Evolutionary conservation across 306 rosid genomes (phyloP).

Genomic region (Quercus gilva): DNA sequence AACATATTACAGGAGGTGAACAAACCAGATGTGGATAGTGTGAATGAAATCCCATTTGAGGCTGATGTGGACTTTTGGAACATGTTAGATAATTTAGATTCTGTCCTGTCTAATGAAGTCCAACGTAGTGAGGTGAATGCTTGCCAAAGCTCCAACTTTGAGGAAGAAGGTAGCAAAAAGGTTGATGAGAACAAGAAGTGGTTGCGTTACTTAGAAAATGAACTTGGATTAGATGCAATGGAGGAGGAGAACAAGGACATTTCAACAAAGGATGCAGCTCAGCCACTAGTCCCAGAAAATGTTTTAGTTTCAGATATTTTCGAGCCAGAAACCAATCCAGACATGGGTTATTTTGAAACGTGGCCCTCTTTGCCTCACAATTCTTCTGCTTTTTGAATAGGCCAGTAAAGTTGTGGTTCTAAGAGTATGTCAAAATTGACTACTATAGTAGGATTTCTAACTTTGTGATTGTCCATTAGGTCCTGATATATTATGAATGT

Average conservation of each 20-base stretch:
- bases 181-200: constrained; percentile 45
- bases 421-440: constrained; percentile 9
- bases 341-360: constrained; percentile 27
- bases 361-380: constrained; percentile 38
- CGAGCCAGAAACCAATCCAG: constrained; percentile 23
- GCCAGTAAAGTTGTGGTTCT: constrained; percentile 2
- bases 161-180: constrained; percentile 14
- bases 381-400: constrained; percentile 22
- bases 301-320: constrained; percentile 20
- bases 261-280: constrained; percentile 23
- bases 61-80: constrained; percentile 68
- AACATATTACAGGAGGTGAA: constrained; percentile 29
- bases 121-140: constrained; percentile 22
- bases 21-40: constrained; percentile 20
- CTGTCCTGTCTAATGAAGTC: constrained; percentile 25
- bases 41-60: constrained; percentile 45
- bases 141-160: constrained; percentile 23
- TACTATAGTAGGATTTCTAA: not conserved
- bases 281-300: constrained; percentile 22
- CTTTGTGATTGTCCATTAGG: constrained; percentile 11
- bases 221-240: constrained; percentile 49
- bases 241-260: constrained; percentile 21
- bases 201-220: constrained; percentile 52
- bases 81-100: constrained; percentile 41
- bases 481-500: no score